Evolutionary conservation across 2,329 filamentous ascomycete species (phyloP), one percentile per base, ranked within the genome.

Genomic region (Cytospora paraplurivora): DNA sequence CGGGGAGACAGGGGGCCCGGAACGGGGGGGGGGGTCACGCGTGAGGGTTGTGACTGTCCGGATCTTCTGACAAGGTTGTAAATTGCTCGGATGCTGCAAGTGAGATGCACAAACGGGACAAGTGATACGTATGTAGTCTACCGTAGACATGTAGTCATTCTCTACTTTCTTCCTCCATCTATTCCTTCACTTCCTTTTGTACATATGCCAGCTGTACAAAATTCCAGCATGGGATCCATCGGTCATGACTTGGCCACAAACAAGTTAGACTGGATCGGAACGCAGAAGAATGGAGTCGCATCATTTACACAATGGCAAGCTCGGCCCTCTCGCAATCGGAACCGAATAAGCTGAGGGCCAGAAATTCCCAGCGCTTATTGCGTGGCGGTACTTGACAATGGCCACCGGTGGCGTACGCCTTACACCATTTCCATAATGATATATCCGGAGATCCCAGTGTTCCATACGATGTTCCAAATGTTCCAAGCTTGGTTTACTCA

Each of bases 1-100:
- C 27, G 27, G 27, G 27, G 27, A 27, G 44, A 47, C 41, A 44
- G n/a, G 13, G 37, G 38, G 38, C 13, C 13, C 12, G 38, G 38
- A 17, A 13, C 7, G 38, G 38, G 3, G 12, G 11, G 38, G 35
- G 49, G 44, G 58, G 34, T 27, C 38, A 54, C 35, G 12, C 32
- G 44, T 51, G 49, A 52, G 44, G 49, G 50, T 60, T 32, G 58
- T 37, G 53, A 41, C 37, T 50, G 58, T 44, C 54, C 19, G 49
- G 61, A 62, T 62, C 61, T 62, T 58, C 61, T 62, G 61, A 58
- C 61, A 47, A 27, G 4, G 61, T 19, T 55, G 52, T 33, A 55
- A 34, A 3, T 56, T 34, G 6, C 19, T 21, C 33, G n/a, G 27
- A 11, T 27, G 49, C 38, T 60, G 58, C 51, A 61, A 51, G 58